Evolutionary conservation across 2,329 filamentous ascomycete species (phyloP), one percentile per base, ranked within the genome.

Genomic region (Cordyceps cicadae): DNA sequence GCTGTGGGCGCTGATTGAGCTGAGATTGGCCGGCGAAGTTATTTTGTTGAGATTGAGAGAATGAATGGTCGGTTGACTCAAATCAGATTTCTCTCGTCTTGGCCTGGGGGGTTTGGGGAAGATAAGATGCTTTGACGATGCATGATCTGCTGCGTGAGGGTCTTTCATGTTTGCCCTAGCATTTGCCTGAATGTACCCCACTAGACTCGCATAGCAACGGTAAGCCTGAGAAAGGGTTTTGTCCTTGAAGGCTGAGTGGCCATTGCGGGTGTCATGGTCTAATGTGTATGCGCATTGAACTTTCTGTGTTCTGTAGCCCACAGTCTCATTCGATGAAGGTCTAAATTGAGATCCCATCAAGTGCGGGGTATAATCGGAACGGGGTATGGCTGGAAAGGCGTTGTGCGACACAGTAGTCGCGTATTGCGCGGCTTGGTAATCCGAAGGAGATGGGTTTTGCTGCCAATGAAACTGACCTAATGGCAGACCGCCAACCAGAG

Each of bases 161-260:
- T 60, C 57, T 46, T 75, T 69, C 19, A 75, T 70, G 11, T 74
- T 74, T 2, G 76, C 71, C 66, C 79, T 85, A 61, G 83, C 85
- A 21, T 77, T 77, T 57, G 83, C 80, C 63, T 88, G 84, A 7
- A 89, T 76, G 64, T 83, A 84, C 11, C 84, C 75, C 3, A 92
- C 75, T 8, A 93, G 79, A 64, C 90, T 86, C 53, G 88, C 78
- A 71, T 92, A 92, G 37, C 87, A 82, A 65, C 80, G 80, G 70
- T 92, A 87, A n/a, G 88, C 89, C 74, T 85, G 86, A 15, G 81
- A 77, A 26, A 92, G 74, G 2, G 84, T 83, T 64, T 84, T 87
- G 64, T 91, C 88, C 64, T 85, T 87, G 68, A 90, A 90, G 9
- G 73, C 74, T 17, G 64, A 65, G 39, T 67, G 69, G 37, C 17